These are phyloP conservation scores for Blastobotrys proliferans DNA, from an alignment of 1,139 yeast genomes.

Conservation along the genomic window DNA sequence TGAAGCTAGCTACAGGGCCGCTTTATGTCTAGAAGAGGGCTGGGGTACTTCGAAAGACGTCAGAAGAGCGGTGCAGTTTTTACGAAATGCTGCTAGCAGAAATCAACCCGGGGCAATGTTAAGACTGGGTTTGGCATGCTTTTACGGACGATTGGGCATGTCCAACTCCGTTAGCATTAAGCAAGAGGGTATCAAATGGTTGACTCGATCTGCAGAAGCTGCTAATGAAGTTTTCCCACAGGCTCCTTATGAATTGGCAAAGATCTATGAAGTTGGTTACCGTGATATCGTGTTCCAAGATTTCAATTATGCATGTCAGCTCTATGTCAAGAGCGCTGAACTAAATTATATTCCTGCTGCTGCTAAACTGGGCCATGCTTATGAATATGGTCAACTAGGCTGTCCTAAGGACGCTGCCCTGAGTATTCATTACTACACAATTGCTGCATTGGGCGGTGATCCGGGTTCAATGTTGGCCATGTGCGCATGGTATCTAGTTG, in stretches of 20 bases:
- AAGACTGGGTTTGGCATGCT: constrained; percentile 82
- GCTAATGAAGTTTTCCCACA: constrained; percentile 85
- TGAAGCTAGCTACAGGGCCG: constrained; percentile 87
- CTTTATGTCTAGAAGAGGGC: constrained; percentile 90
- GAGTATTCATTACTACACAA: constrained; percentile 87
- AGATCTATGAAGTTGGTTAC: constrained; percentile 79
- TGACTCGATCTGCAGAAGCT: constrained; percentile 76
- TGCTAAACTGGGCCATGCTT: constrained; percentile 72
- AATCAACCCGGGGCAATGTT: constrained; percentile 96
- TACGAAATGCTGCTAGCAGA: constrained; percentile 83
- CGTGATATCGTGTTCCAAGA: constrained; percentile 84
- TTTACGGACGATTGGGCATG: constrained; percentile 80
- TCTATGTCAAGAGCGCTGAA: constrained; percentile 85
- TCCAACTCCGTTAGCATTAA: constrained; percentile 63
- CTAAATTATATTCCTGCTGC: constrained; percentile 82
- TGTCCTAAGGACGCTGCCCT: constrained; percentile 81
- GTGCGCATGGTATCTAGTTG: constrained; percentile 96
- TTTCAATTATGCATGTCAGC: constrained; percentile 75
- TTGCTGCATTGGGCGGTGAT: constrained; percentile 86
- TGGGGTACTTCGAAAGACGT: constrained; percentile 89
- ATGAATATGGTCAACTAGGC: constrained; percentile 73
- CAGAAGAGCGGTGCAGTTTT: constrained; percentile 75
- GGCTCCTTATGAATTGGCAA: constrained; percentile 90
- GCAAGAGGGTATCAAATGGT: constrained; percentile 89
- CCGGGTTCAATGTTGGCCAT: constrained; percentile 86